Conservation (phyloP, 2,329 filamentous ascomycete genomes). For the Colletotrichum tofieldiae region DNA sequence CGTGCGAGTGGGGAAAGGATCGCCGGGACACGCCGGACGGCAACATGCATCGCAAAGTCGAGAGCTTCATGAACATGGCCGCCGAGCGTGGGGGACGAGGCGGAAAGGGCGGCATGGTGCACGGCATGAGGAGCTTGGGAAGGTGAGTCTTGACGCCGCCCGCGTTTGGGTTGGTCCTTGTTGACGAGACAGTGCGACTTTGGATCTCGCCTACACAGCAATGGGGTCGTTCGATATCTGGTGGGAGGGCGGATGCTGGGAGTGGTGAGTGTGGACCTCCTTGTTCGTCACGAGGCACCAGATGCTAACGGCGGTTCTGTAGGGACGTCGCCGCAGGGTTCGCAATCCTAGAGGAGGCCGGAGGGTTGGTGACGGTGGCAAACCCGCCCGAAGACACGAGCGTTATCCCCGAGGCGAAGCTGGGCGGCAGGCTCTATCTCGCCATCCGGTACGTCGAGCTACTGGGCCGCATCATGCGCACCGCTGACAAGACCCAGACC, state of each 20-base stretch:
- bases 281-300: slow-evolving; percentile 56
- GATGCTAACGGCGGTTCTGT: slow-evolving; percentile 63
- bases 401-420: slow-evolving; percentile 70
- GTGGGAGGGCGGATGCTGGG: slow-evolving; percentile 89
- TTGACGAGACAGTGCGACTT: slow-evolving; percentile 69
- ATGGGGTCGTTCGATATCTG: slow-evolving; percentile 85
- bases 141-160: slow-evolving; percentile 52
- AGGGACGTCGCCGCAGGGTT: slow-evolving; percentile 85
- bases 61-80: slow-evolving; percentile 84
- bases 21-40: slow-evolving; percentile 76
- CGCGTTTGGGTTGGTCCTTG: background rate
- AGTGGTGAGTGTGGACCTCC: slow-evolving; percentile 69
- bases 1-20: slow-evolving; percentile 87
- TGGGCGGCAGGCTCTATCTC: slow-evolving; percentile 80
- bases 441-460: slow-evolving; percentile 71
- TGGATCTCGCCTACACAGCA: slow-evolving; percentile 82
- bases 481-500: slow-evolving; percentile 61
- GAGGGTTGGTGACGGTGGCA: slow-evolving; percentile 81
- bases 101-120: slow-evolving; percentile 84
- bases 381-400: slow-evolving; percentile 76
- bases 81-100: slow-evolving; percentile 73
- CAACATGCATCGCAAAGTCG: slow-evolving; percentile 80
- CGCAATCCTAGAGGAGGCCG: slow-evolving; percentile 80
- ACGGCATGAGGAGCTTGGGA: slow-evolving; percentile 80
- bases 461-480: background rate